A percentile compares a stretch with the other conserved stretches of the same genome.
Evolutionary conservation across 2,329 filamentous ascomycete species (phyloP).

Genomic region (Alternaria sp.): DNA sequence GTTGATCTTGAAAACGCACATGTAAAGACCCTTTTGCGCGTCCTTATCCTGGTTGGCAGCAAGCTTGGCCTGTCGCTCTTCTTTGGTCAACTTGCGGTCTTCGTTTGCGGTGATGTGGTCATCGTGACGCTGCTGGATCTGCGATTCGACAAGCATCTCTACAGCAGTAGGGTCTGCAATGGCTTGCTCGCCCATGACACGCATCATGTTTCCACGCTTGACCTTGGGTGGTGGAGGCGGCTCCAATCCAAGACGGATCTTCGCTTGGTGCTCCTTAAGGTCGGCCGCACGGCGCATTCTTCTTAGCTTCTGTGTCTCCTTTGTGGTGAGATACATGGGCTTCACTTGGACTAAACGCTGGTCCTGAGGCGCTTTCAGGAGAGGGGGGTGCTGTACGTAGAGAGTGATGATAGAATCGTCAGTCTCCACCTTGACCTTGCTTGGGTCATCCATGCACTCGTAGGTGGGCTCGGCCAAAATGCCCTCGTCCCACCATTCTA

Average conservation of each 20-base stretch:
- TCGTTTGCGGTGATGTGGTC: constrained; percentile 83
- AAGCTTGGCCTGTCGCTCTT: constrained; percentile 86
- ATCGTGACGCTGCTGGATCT: constrained; percentile 86
- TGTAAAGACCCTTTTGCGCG: constrained; percentile 82
- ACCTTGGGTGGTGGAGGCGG: constrained; percentile 94
- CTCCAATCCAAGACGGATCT: constrained; percentile 89
- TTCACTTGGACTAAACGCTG: constrained; percentile 81
- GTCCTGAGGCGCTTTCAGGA: constrained; percentile 90
- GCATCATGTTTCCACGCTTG: constrained; percentile 97
- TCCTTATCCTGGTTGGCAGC: constrained; percentile 85
- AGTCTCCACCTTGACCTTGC: constrained; percentile 75
- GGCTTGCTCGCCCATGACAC: constrained; percentile 88
- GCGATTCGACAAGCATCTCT: constrained; percentile 89
- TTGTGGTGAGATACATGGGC: constrained; percentile 89
- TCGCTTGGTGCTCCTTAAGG: constrained; percentile 94
- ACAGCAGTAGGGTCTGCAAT: constrained; percentile 98
- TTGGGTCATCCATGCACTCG: constrained; percentile 70
- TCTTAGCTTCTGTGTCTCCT: constrained; percentile 90
- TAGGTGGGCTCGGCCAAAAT: constrained; percentile 80
- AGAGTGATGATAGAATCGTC: constrained; percentile 88
- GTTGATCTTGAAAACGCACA: constrained; percentile 88
- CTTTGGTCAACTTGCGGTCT: constrained; percentile 86
- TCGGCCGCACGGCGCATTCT: constrained; percentile 91
- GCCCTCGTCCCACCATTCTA: constrained; percentile 99
- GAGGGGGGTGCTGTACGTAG: constrained; percentile 92